These are phyloP conservation scores for Rhinocladiella mackenziei DNA, from an alignment of 2,329 filamentous ascomycete genomes.

Conservation along the genomic window DNA sequence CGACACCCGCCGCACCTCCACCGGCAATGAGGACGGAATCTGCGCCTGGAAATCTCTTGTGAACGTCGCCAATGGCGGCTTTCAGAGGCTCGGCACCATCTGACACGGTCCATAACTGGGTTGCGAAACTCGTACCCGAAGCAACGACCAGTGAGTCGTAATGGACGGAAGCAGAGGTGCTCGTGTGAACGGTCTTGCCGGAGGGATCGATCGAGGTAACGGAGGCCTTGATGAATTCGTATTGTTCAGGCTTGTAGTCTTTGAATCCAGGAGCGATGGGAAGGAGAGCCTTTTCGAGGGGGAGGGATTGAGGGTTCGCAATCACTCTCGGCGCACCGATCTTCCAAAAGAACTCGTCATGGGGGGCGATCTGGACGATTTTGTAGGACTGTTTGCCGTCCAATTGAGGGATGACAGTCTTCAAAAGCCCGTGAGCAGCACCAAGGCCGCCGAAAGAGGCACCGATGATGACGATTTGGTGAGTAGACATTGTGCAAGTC, in stretches of 20 bases:
- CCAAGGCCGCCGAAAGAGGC: slow-evolving; percentile 37
- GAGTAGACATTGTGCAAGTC: slow-evolving; percentile 17
- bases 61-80: slow-evolving; percentile 35
- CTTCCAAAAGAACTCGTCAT: slow-evolving; percentile 51
- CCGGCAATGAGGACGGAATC: slow-evolving; percentile 47
- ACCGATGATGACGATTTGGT: slow-evolving; percentile 38
- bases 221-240: slow-evolving; percentile 50
- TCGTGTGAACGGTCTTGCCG: slow-evolving; percentile 44
- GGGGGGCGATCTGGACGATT: slow-evolving; percentile 53
- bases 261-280: slow-evolving; percentile 50
- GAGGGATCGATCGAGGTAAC: slow-evolving; percentile 47
- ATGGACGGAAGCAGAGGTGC: slow-evolving; percentile 35
- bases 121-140: slow-evolving; percentile 49
- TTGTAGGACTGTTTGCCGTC: slow-evolving; percentile 43
- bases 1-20: slow-evolving; percentile 48
- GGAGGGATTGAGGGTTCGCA: slow-evolving; percentile 47
- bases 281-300: slow-evolving; percentile 47
- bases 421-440: slow-evolving; percentile 39
- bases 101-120: slow-evolving; percentile 40
- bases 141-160: slow-evolving; percentile 57
- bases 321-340: slow-evolving; percentile 53
- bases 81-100: slow-evolving; percentile 39
- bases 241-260: slow-evolving; percentile 45
- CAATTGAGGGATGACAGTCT: slow-evolving; percentile 32
- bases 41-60: slow-evolving; percentile 37